Conservation (phyloP, 139 green algal genomes). For the Micromonas pusilla region DNA sequence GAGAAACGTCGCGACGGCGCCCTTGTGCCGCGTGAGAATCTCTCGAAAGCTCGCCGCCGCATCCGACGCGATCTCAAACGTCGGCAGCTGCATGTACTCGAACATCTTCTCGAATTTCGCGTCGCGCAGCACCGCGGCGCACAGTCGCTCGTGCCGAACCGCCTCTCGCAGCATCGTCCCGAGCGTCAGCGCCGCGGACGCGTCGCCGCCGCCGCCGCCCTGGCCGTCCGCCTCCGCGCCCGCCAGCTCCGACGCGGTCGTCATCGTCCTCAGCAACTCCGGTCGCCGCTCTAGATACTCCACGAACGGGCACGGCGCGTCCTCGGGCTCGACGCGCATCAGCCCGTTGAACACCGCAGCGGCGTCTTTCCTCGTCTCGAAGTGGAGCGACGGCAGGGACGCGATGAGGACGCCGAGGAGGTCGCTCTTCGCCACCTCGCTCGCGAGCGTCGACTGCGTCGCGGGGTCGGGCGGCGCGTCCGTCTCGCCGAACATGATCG, state of each 20-base stretch:
- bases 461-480: neutral
- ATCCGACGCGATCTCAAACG: conserved; percentile 24
- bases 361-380: conserved; percentile 23
- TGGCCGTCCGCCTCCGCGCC: neutral
- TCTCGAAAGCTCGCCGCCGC: conserved; percentile 15
- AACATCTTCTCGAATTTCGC: conserved; percentile 20
- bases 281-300: neutral
- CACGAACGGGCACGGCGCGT: neutral
- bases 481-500: neutral
- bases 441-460: neutral
- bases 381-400: neutral
- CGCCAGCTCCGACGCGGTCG: neutral
- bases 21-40: conserved; percentile 10
- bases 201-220: neutral
- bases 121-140: neutral
- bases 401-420: neutral
- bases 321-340: neutral
- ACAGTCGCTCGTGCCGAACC: neutral
- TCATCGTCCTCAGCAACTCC: neutral
- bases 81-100: conserved; percentile 7
- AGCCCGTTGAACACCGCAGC: conserved; percentile 17
- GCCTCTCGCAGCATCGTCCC: conserved; percentile 14
- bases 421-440: neutral
- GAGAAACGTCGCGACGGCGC: neutral
- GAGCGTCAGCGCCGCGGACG: neutral